These are phyloP conservation scores for Sphaerulina vaccinii DNA, from an alignment of 2,329 filamentous ascomycete genomes.

Conservation along the genomic window DNA sequence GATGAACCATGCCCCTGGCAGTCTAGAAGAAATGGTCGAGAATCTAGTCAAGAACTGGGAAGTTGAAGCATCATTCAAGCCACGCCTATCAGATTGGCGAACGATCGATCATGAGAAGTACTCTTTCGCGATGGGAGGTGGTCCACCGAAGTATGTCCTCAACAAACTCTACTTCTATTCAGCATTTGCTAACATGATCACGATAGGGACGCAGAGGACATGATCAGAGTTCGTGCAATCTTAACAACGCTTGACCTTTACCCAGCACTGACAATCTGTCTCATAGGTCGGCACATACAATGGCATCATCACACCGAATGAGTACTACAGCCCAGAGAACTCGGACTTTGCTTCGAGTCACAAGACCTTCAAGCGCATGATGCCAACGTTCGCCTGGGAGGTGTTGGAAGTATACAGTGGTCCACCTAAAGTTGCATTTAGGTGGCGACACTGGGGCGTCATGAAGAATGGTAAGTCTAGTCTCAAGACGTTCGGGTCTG, in stretches of 20 bases:
- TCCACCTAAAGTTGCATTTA: constrained; percentile 61
- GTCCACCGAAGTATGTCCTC: constrained; percentile 45
- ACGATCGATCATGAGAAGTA: constrained; percentile 62
- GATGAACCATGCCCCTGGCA: constrained; percentile 55
- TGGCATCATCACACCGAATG: constrained; percentile 62
- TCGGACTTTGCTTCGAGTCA: constrained; percentile 64
- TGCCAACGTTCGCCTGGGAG: constrained; percentile 71
- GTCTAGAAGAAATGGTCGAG: constrained; percentile 61
- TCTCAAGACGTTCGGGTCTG: background rate
- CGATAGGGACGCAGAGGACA: constrained; percentile 54
- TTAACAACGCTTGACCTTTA: background rate
- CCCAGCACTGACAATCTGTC: background rate
- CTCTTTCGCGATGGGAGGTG: constrained; percentile 64
- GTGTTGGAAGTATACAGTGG: constrained; percentile 67
- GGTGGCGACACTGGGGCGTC: constrained; percentile 67
- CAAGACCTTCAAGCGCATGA: constrained; percentile 71
- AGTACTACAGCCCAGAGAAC: constrained; percentile 62
- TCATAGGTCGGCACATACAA: constrained; percentile 63
- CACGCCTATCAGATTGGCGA: constrained; percentile 60
- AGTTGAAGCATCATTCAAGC: constrained; percentile 68
- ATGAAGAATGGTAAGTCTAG: constrained; percentile 53
- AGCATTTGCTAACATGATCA: constrained; percentile 3
- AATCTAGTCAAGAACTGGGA: constrained; percentile 75
- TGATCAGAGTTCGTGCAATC: constrained; percentile 50
- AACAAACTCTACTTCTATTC: background rate